Percentiles rank a stretch among this genome's conserved stretches.
Conservation (phyloP, 1,284 basidiomycete species). For the Ceratobasidium sp. region DNA sequence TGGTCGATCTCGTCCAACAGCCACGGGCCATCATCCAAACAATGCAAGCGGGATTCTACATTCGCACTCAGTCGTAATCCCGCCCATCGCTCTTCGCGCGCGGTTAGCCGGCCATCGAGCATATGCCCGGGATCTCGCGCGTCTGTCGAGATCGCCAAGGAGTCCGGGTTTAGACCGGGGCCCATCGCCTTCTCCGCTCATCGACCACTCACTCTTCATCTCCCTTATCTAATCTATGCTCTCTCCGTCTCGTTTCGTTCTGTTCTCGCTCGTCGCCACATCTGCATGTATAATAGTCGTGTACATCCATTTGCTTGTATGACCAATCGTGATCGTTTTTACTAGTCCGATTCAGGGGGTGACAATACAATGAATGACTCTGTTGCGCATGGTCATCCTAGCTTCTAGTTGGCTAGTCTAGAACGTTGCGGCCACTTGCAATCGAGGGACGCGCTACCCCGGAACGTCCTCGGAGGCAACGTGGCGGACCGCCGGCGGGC, state of each 20-base stretch:
- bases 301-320: background rate
- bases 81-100: background rate
- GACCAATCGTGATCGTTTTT: background rate
- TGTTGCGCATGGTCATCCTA: background rate
- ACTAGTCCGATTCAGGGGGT: background rate
- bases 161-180: background rate
- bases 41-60: conserved; percentile 25
- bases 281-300: background rate
- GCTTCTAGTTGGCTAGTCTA: background rate
- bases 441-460: background rate
- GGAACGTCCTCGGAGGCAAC: background rate
- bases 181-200: too few relatives aligned
- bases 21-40: conserved; percentile 17
- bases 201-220: too few relatives aligned
- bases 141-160: background rate
- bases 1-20: conserved; percentile 34
- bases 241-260: background rate
- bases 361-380: too few relatives aligned
- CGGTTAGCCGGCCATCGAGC: background rate
- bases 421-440: background rate
- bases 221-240: background rate
- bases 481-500: background rate
- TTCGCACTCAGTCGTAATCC: conserved; percentile 4
- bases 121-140: background rate
- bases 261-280: too few relatives aligned